Evolutionary conservation across 768 basidiomycete species (phyloP), one percentile per base, ranked within the genome.

Genomic region (Ramaria sp.): DNA sequence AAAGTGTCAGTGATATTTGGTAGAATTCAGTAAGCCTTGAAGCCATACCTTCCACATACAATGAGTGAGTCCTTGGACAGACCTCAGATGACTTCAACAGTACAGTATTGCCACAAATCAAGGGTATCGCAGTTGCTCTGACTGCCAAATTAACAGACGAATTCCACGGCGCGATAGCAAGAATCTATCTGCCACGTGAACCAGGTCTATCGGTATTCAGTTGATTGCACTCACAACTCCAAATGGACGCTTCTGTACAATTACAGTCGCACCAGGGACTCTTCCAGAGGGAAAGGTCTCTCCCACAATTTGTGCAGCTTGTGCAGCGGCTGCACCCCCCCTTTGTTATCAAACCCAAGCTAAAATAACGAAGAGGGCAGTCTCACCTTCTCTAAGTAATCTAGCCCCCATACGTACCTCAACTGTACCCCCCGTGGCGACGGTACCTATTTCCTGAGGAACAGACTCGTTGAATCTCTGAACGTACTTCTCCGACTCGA

Each of bases 131-230:
- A 13, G 77, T 62, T 0, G 77, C 73, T 16, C 76, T 65, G 15
- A 79, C 52, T 0, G 74, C 67, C 13, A 82, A 66, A 1, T 62
- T 59, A 7, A 74, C 58, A 0, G 80, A 76, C 1, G 73, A 74
- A 59, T 81, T 81, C 79, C 79, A 81, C 0, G 79, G 78, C 1
- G 73, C 69, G 2, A 80, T 76, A 3, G 73, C 71, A 51, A 78
- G 22, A n/a, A 70, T 20, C 78, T 80, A 57, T 34, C 8, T 34
- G 1, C 1, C 32, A 13, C 13, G 8, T 3, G 32, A 25, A 49
- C n/a, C n/a, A 22, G 43, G 25, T 51, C 39, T 30, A 13, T n/a
- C 27, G n/a, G n/a, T n/a, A n/a, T n/a, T n/a, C n/a, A n/a, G n/a
- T n/a, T n/a, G n/a, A n/a, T n/a, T n/a, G n/a, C n/a, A 69, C 74